phyloP scores from a whole-genome alignment of 2,329 filamentous ascomycete species.

The Colletotrichum eremochloae region DNA sequence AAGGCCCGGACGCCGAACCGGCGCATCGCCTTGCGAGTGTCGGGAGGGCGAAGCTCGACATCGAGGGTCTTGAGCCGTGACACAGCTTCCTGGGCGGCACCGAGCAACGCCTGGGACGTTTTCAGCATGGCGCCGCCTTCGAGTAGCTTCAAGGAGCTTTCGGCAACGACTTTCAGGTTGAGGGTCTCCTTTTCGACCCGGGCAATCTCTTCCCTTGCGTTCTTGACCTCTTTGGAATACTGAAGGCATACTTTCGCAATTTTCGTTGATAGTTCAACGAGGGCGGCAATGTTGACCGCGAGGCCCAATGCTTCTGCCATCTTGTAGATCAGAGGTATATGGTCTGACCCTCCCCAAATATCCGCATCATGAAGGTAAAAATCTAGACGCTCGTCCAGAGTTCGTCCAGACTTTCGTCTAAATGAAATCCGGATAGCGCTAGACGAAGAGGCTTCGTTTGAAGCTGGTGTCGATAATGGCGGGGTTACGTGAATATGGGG shows the following conservation, averaged over 20 bases:
- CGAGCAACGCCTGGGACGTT: constrained; percentile 45
- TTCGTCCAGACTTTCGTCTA: too few relatives aligned
- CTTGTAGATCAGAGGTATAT: background rate
- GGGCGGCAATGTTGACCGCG: constrained; percentile 53
- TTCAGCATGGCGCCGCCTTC: constrained; percentile 47
- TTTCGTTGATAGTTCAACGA: constrained; percentile 55
- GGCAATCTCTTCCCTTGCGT: constrained; percentile 50
- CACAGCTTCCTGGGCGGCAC: constrained; percentile 42
- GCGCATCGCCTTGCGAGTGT: constrained; percentile 48
- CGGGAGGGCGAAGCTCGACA: constrained; percentile 45
- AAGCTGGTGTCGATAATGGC: background rate
- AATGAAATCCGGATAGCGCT: background rate
- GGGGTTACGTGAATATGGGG: background rate
- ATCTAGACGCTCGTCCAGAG: too few relatives aligned
- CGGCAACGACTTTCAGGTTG: constrained; percentile 46
- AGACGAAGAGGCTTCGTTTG: background rate
- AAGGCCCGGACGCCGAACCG: constrained; percentile 51
- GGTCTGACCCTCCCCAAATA: too few relatives aligned
- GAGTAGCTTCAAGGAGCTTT: constrained; percentile 47
- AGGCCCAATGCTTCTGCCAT: constrained; percentile 49
- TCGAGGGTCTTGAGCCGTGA: constrained; percentile 46
- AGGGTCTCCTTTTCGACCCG: constrained; percentile 48
- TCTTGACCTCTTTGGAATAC: constrained; percentile 52
- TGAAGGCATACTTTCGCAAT: constrained; percentile 51
- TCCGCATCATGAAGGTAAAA: too few relatives aligned